Percentiles rank a stretch among this genome's conserved stretches.
Conservation (phyloP, 2,329 filamentous ascomycete species). For the Botrytis elliptica region DNA sequence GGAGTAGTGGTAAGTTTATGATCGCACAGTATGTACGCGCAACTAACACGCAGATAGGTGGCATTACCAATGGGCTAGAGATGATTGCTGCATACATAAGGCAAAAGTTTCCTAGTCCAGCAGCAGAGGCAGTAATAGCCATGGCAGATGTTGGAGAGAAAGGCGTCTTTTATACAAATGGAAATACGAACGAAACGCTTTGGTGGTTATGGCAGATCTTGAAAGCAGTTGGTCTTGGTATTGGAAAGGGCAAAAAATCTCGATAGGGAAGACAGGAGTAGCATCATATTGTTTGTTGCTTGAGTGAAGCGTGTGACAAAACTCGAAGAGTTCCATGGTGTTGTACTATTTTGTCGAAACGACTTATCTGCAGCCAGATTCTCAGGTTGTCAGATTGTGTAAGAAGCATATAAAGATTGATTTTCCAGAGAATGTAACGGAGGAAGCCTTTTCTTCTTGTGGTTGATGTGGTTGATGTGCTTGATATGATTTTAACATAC, state of each 20-base stretch:
- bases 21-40: background rate
- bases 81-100: conserved; percentile 53
- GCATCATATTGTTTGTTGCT: background rate
- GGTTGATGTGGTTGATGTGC: background rate
- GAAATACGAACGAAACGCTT: conserved; percentile 40
- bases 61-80: conserved; percentile 57
- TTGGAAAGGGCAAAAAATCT: conserved; percentile 25
- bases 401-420: background rate
- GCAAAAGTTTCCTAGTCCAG: conserved; percentile 45
- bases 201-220: conserved; percentile 43
- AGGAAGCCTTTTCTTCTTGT: background rate
- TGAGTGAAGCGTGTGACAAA: background rate
- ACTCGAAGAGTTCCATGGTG: background rate
- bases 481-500: background rate
- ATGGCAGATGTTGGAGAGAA: conserved; percentile 52
- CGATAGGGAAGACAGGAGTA: background rate
- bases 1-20: conserved; percentile 47
- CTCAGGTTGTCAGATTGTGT: background rate
- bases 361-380: background rate
- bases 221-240: conserved; percentile 40
- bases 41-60: conserved; percentile 33
- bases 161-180: conserved; percentile 44
- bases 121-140: conserved; percentile 44
- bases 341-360: background rate
- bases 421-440: background rate